Evolutionary conservation across 2,329 filamentous ascomycete genomes (phyloP).

Genomic region (Verticillium isaacii): DNA sequence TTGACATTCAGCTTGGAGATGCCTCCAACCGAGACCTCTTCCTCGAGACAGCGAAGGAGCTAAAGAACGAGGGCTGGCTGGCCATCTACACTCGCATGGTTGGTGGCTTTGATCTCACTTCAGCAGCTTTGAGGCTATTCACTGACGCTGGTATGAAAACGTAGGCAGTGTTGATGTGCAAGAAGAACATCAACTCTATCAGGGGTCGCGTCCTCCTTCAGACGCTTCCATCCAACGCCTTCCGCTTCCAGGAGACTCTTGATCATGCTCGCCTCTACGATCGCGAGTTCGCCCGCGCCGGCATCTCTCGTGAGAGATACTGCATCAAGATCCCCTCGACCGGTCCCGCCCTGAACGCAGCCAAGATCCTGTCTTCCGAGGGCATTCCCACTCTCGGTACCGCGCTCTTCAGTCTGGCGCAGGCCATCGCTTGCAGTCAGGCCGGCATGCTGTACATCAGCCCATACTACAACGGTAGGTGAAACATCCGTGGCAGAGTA

Average conservation of each 20-base stretch:
- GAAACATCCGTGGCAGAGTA: background rate
- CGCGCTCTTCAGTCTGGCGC: conserved; percentile 38
- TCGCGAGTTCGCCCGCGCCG: conserved; percentile 36
- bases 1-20: conserved; percentile 39
- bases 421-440: conserved; percentile 45
- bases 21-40: conserved; percentile 38
- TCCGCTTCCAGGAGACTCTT: conserved; percentile 37
- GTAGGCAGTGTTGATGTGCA: conserved; percentile 40
- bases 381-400: conserved; percentile 44
- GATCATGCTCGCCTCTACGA: conserved; percentile 42
- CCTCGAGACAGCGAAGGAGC: conserved; percentile 32
- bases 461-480: conserved; percentile 42
- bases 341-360: conserved; percentile 39
- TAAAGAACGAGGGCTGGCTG: conserved; percentile 39
- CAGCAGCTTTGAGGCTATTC: no score
- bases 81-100: conserved; percentile 43
- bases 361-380: conserved; percentile 33
- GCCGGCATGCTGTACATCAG: conserved; percentile 42
- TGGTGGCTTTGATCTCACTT: background rate
- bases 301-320: conserved; percentile 39
- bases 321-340: conserved; percentile 49
- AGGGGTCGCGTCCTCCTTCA: conserved; percentile 44
- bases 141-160: background rate
- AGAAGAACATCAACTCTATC: conserved; percentile 39
- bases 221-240: conserved; percentile 39